Evolutionary conservation across 345 rosid species (phyloP).

Genomic region (Ceriops decandra): DNA sequence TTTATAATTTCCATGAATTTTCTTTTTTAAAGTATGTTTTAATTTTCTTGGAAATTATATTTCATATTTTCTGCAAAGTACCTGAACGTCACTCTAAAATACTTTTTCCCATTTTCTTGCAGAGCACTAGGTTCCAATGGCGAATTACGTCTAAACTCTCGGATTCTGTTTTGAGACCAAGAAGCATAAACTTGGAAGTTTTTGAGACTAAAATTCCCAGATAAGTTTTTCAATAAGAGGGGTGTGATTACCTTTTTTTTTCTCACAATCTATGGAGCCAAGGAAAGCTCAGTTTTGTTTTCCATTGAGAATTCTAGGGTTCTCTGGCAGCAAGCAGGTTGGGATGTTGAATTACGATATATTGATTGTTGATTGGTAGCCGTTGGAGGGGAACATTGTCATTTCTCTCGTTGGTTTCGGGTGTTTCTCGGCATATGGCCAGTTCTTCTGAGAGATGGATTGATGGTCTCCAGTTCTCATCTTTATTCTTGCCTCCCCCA

Average conservation of each 20-base stretch:
- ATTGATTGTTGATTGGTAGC: constrained; percentile 54
- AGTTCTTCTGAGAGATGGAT: constrained; percentile 83
- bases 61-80: not conserved
- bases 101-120: not conserved
- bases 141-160: not conserved
- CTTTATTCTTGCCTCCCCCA: constrained; percentile 82
- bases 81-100: not conserved
- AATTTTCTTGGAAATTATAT: not conserved
- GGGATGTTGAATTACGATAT: constrained; percentile 51
- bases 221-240: not conserved
- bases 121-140: constrained; percentile 8
- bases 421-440: constrained; percentile 35
- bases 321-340: not conserved
- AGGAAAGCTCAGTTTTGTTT: not conserved
- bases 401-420: not conserved
- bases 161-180: not conserved
- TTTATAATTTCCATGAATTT: not conserved
- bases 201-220: not conserved
- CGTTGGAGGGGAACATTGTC: constrained; percentile 6
- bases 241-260: not conserved
- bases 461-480: constrained; percentile 89
- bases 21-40: not conserved
- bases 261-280: not conserved
- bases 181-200: not conserved
- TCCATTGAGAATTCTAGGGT: constrained; percentile 12